Conservation (phyloP, 805 yeast species). For the Metschnikowia similis region DNA sequence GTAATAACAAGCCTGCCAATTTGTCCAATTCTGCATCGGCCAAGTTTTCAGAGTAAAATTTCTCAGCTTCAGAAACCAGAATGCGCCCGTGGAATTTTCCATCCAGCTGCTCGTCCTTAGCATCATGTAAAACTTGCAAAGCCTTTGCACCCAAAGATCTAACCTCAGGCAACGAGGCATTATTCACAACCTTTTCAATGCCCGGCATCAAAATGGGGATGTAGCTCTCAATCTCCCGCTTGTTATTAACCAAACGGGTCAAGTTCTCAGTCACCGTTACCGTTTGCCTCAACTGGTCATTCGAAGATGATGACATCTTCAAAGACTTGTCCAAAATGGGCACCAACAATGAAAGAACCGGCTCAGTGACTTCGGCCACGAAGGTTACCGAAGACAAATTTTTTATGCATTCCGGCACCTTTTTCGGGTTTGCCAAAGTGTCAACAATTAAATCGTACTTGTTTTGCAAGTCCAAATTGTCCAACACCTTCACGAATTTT, state of each 20-base stretch:
- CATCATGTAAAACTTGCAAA: constrained; percentile 71
- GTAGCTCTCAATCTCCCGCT: constrained; percentile 81
- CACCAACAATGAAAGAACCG: constrained; percentile 82
- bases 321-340: constrained; percentile 90
- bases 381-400: constrained; percentile 90
- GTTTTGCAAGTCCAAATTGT: constrained; percentile 86
- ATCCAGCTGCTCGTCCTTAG: constrained; percentile 62
- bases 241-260: constrained; percentile 91
- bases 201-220: constrained; percentile 91
- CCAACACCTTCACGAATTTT: constrained; percentile 74
- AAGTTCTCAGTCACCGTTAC: constrained; percentile 93
- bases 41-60: constrained; percentile 30
- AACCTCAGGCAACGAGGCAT: constrained; percentile 94
- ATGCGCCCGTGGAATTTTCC: constrained; percentile 78
- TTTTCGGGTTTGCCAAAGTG: constrained; percentile 85
- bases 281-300: constrained; percentile 94
- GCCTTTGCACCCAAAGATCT: constrained; percentile 92
- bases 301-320: constrained; percentile 82
- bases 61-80: constrained; percentile 47
- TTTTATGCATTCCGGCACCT: constrained; percentile 85
- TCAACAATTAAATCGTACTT: constrained; percentile 78
- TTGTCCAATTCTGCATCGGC: constrained; percentile 11
- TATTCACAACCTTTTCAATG: constrained; percentile 77
- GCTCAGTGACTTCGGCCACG: constrained; percentile 98
- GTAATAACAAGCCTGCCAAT: constrained; percentile 26